These are phyloP conservation scores for Neurospora tetraspora DNA, from an alignment of 495 filamentous ascomycete species.

Conservation along the genomic window DNA sequence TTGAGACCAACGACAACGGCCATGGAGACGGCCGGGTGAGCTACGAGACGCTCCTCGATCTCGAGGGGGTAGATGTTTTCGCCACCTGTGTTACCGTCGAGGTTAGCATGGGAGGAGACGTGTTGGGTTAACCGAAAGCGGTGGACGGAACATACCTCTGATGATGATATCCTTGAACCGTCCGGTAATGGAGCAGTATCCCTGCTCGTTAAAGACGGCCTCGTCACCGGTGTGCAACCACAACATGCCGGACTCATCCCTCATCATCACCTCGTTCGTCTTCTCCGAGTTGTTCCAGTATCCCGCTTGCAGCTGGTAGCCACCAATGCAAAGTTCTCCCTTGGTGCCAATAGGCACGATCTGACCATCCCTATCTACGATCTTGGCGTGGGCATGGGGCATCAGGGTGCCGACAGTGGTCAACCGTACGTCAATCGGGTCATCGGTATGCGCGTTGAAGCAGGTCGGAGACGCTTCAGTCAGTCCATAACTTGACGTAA, in stretches of 20 bases:
- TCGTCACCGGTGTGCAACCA: slow-evolving; percentile 67
- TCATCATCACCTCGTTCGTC: slow-evolving; percentile 50
- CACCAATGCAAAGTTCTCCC: slow-evolving; percentile 59
- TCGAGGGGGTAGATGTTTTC: slow-evolving; percentile 62
- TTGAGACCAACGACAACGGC: slow-evolving; percentile 56
- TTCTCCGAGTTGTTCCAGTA: slow-evolving; percentile 66
- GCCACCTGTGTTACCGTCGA: slow-evolving; percentile 26
- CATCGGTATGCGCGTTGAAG: slow-evolving; percentile 59
- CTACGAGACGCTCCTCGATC: slow-evolving; percentile 56
- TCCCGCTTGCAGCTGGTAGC: slow-evolving; percentile 57
- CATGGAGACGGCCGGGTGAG: slow-evolving; percentile 43
- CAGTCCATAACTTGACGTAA: slow-evolving; percentile 61
- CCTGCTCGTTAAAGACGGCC: slow-evolving; percentile 52
- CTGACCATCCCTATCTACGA: slow-evolving; percentile 49
- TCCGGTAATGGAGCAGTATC: slow-evolving; percentile 55
- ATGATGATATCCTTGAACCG: slow-evolving; percentile 60
- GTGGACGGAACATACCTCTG: slow-evolving; percentile 24
- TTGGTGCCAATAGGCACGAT: slow-evolving; percentile 48
- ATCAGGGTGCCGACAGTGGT: slow-evolving; percentile 57
- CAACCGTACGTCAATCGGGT: slow-evolving; percentile 48
- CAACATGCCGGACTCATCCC: slow-evolving; percentile 46
- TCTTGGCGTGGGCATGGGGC: slow-evolving; percentile 59
- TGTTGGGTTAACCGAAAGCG: not conserved
- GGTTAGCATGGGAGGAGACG: not conserved
- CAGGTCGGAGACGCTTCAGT: slow-evolving; percentile 63